phyloP scores from a whole-genome alignment of 1,284 basidiomycete species.

The Marasmius fiardii region DNA sequence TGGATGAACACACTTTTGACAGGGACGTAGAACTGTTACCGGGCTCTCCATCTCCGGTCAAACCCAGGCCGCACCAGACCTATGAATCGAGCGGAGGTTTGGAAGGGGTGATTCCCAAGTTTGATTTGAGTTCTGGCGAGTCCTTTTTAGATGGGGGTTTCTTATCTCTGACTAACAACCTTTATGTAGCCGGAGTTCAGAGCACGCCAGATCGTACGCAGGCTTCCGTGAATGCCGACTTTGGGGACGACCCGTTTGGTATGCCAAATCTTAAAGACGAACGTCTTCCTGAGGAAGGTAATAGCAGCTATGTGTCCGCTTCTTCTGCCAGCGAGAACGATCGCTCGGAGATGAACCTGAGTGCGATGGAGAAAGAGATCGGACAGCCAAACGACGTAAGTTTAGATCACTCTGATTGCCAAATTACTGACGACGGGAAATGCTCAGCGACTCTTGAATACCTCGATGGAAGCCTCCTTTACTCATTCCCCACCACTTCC shows the following conservation, averaged over 20 bases:
- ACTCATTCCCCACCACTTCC: constrained; percentile 2
- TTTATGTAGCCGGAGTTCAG: constrained; percentile 3
- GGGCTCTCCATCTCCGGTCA: constrained; percentile 60
- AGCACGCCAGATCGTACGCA: neutral
- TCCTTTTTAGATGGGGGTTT: neutral
- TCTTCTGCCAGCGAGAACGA: neutral
- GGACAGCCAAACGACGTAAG: constrained; percentile 8
- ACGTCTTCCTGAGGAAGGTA: constrained; percentile 15
- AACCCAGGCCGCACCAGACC: constrained; percentile 19
- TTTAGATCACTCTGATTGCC: neutral
- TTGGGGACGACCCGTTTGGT: constrained; percentile 19
- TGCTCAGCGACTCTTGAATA: constrained; percentile 10
- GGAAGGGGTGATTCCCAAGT: constrained; percentile 42
- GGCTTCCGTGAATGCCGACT: neutral
- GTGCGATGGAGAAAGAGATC: constrained; percentile 10
- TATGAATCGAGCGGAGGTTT: constrained; percentile 15
- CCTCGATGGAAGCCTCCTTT: constrained; percentile 11
- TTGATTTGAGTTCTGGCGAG: constrained; percentile 33
- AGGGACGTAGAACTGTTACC: constrained; percentile 48
- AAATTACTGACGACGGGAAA: neutral
- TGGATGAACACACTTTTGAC: constrained; percentile 36
- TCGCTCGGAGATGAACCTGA: constrained; percentile 6
- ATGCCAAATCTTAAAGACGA: constrained; percentile 19
- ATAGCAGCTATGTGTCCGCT: constrained; percentile 4
- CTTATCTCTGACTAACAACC: neutral